Conservation (phyloP, 1,284 basidiomycete species). For the Apiotrichum porosum region DNA sequence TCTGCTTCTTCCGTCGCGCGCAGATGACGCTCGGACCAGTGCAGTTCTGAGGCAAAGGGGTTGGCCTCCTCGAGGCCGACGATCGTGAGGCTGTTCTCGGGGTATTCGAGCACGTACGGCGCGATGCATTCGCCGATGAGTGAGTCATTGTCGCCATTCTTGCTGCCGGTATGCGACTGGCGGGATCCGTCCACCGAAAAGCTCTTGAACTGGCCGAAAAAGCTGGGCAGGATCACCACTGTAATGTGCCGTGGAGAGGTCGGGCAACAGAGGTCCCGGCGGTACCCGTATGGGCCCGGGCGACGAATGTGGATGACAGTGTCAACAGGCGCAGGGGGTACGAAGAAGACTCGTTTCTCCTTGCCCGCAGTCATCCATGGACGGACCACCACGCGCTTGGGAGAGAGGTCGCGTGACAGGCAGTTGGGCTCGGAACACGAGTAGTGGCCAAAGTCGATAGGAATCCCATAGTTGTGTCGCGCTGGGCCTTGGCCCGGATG, state of each 20-base stretch:
- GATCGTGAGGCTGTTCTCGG: background rate
- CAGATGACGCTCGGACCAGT: background rate
- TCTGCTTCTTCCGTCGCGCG: background rate
- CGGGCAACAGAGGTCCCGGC: background rate
- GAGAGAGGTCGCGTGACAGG: background rate
- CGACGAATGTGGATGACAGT: background rate
- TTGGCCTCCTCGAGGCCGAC: conserved; percentile 9
- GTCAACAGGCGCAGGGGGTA: background rate
- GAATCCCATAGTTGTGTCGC: background rate
- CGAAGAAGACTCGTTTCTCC: background rate
- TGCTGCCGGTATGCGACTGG: background rate
- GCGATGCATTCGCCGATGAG: background rate
- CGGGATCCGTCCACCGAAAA: background rate
- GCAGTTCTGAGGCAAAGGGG: background rate
- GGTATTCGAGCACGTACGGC: background rate
- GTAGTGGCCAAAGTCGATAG: background rate
- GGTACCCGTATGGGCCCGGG: background rate
- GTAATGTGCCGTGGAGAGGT: background rate
- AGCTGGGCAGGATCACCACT: background rate
- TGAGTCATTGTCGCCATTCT: background rate
- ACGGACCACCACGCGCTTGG: background rate
- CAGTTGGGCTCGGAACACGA: background rate
- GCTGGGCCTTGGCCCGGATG: background rate
- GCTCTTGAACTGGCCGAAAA: conserved; percentile 2
- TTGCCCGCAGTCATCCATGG: background rate